Base-by-base conservation (phyloP, 2,329 filamentous ascomycete genomes). In the Curvularia spicifera region DNA sequence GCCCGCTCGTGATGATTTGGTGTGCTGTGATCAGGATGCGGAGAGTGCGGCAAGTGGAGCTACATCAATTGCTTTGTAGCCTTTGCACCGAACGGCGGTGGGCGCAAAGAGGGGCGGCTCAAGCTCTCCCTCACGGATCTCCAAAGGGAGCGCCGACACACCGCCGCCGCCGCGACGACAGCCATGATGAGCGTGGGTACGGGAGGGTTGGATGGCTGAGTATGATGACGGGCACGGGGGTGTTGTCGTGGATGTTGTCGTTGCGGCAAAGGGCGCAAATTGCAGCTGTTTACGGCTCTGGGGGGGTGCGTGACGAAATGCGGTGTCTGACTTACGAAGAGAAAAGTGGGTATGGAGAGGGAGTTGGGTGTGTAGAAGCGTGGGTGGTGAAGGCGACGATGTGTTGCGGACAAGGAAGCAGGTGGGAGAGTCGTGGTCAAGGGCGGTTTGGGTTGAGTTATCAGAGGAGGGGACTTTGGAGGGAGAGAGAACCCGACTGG, bases 261-360 rank as follows among this genome's bases (percentile, higher is more conserved):
- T 61, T 54, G 61, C 63, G 51, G 66, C 59, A 51, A 59, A 57
- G 66, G 53, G 66, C 70, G 69, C 70, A 73, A 66, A 68, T 66
- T 67, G 67, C 61, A 63, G 61, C 64, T 61, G 61, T 64, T 53
- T 53, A 58, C 61, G 69, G 63, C 53, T 59, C 60, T 48, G 61
- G 57, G 65, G 64, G 29, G 64, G 18, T 44, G 22, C 42, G 42
- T 71, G 70, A 73, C 67, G 69, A 63, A 64, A 66, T 65, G 59
- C 50, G 57, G 61, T 56, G 54, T 59, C 63, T 61, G 62, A 76
- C 73, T 76, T 76, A 75, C 72, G 65, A 53, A 62, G 63, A 59
- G 63, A 56, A 50, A 51, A 55, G 45, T 45, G 56, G 54, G 57
- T 61, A 58, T 46, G 57, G 22, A 47, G 56, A 28, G 55, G 47